These are phyloP conservation scores for Carex myosuroides DNA, from an alignment of 176 grass and related monocot genomes.

Conservation along the genomic window DNA sequence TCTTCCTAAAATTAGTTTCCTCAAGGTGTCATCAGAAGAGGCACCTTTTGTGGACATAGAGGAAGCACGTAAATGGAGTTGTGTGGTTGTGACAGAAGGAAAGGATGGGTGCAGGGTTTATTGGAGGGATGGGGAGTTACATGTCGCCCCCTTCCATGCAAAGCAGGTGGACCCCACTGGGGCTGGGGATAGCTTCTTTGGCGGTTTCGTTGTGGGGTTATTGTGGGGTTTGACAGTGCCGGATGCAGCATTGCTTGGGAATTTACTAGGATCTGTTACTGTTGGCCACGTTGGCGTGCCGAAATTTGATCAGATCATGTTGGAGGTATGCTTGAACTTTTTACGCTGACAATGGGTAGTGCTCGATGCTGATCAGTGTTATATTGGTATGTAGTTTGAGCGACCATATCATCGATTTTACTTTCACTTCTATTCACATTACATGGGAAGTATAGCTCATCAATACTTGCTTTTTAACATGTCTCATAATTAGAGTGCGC, in stretches of 20 bases:
- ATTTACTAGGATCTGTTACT: constrained; percentile 68
- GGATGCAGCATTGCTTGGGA: constrained; percentile 74
- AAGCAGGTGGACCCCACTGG: constrained; percentile 87
- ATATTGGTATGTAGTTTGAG: not conserved
- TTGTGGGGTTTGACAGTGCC: constrained; percentile 68
- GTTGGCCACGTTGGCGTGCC: constrained; percentile 76
- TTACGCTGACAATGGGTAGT: not conserved
- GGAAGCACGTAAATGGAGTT: constrained; percentile 47
- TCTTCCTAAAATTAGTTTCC: constrained; percentile 52
- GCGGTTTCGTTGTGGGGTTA: constrained; percentile 63
- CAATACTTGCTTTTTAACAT: not conserved
- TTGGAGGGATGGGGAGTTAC: constrained; percentile 58
- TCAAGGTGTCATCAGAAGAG: constrained; percentile 90
- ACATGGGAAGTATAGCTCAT: not conserved
- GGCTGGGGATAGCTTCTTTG: constrained; percentile 86
- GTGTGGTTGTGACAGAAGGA: constrained; percentile 87
- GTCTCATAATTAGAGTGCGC: not conserved
- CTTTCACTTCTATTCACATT: not conserved
- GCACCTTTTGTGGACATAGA: constrained; percentile 75
- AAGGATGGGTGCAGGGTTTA: constrained; percentile 70
- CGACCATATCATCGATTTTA: not conserved
- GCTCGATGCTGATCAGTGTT: not conserved
- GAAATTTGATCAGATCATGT: constrained; percentile 57
- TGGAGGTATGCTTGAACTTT: constrained; percentile 51
- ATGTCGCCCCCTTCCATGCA: constrained; percentile 49